Conservation (phyloP, 208 protist species). For the Crithidia fasciculata region DNA sequence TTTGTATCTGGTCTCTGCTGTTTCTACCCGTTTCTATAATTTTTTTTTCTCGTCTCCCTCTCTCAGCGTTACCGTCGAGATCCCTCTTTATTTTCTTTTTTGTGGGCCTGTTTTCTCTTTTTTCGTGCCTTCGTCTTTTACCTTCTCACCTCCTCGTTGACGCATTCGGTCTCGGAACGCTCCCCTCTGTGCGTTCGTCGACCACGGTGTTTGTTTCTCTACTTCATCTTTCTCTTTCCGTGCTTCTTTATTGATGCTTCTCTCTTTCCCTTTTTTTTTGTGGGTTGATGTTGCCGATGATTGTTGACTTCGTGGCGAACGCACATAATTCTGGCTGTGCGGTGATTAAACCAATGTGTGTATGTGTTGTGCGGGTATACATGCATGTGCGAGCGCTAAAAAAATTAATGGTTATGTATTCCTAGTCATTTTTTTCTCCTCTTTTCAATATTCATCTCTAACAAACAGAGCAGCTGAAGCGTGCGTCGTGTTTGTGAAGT, state of each 20-base stretch:
- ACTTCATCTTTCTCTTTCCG: background rate
- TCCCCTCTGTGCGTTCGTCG: too few species aligned
- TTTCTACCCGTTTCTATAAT: background rate
- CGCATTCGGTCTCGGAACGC: too few species aligned
- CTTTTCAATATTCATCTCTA: background rate
- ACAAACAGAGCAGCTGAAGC: too few species aligned
- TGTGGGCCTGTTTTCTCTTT: background rate
- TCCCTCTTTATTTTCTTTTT: background rate
- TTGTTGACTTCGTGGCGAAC: background rate
- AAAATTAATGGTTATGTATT: too few species aligned
- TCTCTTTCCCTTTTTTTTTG: conserved; percentile 14
- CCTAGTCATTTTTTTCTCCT: background rate
- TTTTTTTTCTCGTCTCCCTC: background rate
- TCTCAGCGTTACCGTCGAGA: background rate
- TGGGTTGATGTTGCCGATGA: background rate
- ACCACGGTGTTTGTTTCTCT: background rate
- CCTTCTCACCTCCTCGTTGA: too few species aligned
- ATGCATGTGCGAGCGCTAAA: background rate
- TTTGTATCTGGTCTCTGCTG: background rate
- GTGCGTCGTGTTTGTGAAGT: too few species aligned
- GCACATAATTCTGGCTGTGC: conserved; percentile 9
- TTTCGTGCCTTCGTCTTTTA: too few species aligned
- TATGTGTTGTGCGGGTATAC: background rate
- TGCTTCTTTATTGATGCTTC: background rate
- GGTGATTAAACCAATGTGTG: background rate